phyloP scores from a whole-genome alignment of 2,329 filamentous ascomycete species.

The Curvularia sp. region DNA sequence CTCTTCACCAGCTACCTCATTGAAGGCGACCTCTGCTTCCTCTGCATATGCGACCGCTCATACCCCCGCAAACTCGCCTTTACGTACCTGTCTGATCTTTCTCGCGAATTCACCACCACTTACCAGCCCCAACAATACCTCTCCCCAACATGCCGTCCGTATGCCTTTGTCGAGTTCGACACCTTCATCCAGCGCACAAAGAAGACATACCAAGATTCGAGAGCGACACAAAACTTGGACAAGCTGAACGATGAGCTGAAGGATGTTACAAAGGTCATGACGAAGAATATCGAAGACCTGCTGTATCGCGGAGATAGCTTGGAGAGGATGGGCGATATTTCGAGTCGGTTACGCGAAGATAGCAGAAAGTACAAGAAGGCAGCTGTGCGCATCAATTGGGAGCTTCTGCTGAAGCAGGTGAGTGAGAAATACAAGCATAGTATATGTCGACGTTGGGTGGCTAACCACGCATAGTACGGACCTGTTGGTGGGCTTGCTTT shows the following conservation, averaged over 20 bases:
- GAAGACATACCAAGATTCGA: slow-evolving; percentile 90
- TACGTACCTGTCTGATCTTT: slow-evolving; percentile 93
- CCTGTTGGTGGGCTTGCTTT: slow-evolving; percentile 83
- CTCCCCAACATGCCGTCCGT: slow-evolving; percentile 78
- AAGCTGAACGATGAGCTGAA: slow-evolving; percentile 96
- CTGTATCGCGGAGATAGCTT: slow-evolving; percentile 92
- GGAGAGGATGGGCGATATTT: slow-evolving; percentile 97
- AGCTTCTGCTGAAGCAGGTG: slow-evolving; percentile 87
- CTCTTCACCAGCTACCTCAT: slow-evolving; percentile 74
- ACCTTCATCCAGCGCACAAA: slow-evolving; percentile 94
- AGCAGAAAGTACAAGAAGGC: slow-evolving; percentile 93
- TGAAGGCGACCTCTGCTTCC: slow-evolving; percentile 81
- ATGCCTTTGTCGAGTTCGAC: slow-evolving; percentile 98
- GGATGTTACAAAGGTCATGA: slow-evolving; percentile 99
- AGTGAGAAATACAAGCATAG: slow-evolving; percentile 27
- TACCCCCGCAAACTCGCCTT: slow-evolving; percentile 99
- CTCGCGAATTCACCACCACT: slow-evolving; percentile 86
- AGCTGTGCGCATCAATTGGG: slow-evolving; percentile 97
- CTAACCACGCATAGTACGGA: slow-evolving; percentile 68
- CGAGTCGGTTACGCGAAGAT: slow-evolving; percentile 84
- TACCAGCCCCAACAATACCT: slow-evolving; percentile 79
- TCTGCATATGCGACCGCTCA: slow-evolving; percentile 89
- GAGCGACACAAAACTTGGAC: slow-evolving; percentile 90
- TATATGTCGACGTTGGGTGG: neutral
- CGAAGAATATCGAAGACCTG: slow-evolving; percentile 98